These are phyloP conservation scores for Leishmania mexicana DNA, from an alignment of 208 protist genomes.

Conservation along the genomic window DNA sequence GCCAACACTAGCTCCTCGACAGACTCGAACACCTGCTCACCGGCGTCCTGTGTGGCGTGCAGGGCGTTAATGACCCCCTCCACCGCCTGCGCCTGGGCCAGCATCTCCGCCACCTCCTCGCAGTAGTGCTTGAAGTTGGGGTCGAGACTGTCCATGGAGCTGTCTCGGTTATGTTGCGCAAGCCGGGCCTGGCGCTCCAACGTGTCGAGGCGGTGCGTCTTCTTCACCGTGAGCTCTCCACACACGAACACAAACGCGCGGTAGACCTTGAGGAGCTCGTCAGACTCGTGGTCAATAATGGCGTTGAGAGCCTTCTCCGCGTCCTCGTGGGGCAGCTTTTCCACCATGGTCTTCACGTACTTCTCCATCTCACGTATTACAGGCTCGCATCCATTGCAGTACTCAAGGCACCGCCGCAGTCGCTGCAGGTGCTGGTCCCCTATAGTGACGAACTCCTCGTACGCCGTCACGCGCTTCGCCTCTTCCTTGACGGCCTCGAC, in stretches of 20 bases:
- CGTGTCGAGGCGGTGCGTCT: slow-evolving; percentile 85
- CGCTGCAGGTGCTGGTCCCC: slow-evolving; percentile 66
- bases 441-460: slow-evolving; percentile 79
- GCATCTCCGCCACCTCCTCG: slow-evolving; percentile 62
- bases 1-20: slow-evolving; percentile 59
- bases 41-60: slow-evolving; percentile 81
- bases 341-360: slow-evolving; percentile 66
- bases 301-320: slow-evolving; percentile 43
- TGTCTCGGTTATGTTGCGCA: slow-evolving; percentile 78
- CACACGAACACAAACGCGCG: slow-evolving; percentile 66
- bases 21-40: slow-evolving; percentile 80
- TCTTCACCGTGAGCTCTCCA: slow-evolving; percentile 84
- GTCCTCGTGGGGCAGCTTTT: slow-evolving; percentile 46
- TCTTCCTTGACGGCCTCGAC: slow-evolving; percentile 52
- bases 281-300: slow-evolving; percentile 57
- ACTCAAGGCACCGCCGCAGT: slow-evolving; percentile 63
- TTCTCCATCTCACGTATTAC: slow-evolving; percentile 52
- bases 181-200: slow-evolving; percentile 84
- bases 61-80: slow-evolving; percentile 82
- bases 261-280: slow-evolving; percentile 66
- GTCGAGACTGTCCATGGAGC: slow-evolving; percentile 86
- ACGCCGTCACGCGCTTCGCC: slow-evolving; percentile 61
- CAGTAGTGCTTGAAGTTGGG: slow-evolving; percentile 79
- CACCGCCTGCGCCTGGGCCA: slow-evolving; percentile 73
- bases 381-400: slow-evolving; percentile 56